Evolutionary conservation across 192 early-diverging fungal species (phyloP).

Genomic region (Funneliformis geosporum): DNA sequence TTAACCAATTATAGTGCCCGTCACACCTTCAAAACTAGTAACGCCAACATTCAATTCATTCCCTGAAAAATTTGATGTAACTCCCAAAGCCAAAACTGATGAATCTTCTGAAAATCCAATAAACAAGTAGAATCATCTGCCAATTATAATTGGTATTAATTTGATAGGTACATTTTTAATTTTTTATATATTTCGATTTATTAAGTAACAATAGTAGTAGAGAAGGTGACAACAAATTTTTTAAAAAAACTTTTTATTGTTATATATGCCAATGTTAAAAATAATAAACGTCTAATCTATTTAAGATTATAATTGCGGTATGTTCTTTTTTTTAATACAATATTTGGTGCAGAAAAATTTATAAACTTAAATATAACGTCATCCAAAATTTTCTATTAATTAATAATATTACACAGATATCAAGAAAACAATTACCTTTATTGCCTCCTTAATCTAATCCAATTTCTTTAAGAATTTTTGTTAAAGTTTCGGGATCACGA

Average conservation of each 20-base stretch:
- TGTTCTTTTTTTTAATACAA: too few species aligned
- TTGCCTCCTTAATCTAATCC: conserved; percentile 1
- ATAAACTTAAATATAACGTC: too few species aligned
- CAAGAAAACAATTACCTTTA: not conserved
- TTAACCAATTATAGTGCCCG: not conserved
- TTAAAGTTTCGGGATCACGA: conserved; percentile 29
- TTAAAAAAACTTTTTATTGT: too few species aligned
- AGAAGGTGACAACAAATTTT: too few species aligned
- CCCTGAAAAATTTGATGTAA: not conserved
- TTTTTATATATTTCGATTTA: not conserved
- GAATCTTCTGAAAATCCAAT: not conserved
- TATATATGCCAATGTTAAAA: too few species aligned
- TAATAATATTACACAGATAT: too few species aligned
- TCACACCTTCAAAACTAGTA: not conserved
- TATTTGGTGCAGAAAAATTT: too few species aligned
- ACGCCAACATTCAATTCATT: not conserved
- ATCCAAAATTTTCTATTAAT: too few species aligned
- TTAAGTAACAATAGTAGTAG: too few species aligned
- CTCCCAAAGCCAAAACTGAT: not conserved
- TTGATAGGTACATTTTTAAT: not conserved
- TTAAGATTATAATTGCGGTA: too few species aligned
- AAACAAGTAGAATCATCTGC: too few species aligned
- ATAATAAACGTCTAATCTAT: too few species aligned
- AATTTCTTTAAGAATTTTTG: conserved; percentile 19
- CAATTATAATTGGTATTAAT: not conserved